These are phyloP conservation scores for Hanseniaspora nectarophila DNA, from an alignment of 805 yeast genomes.

Conservation along the genomic window DNA sequence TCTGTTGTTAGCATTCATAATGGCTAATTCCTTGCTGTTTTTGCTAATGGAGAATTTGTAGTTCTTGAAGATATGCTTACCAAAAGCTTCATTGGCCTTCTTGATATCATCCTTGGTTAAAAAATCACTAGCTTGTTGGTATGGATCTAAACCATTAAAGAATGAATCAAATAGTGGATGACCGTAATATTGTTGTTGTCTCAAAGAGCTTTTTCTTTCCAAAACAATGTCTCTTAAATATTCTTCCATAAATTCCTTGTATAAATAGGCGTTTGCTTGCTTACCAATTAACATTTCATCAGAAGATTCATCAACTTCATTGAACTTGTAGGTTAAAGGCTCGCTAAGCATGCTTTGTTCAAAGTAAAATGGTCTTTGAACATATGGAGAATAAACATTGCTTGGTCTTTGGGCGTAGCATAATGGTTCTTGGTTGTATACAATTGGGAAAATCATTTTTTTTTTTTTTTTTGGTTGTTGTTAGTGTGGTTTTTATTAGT, in stretches of 20 bases:
- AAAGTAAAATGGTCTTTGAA: not conserved
- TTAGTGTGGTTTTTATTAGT: not conserved
- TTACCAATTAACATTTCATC: not conserved
- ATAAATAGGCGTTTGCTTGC: not conserved
- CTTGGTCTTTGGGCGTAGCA: not conserved
- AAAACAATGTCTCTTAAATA: not conserved
- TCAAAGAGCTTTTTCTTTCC: not conserved
- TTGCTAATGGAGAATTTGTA: constrained; percentile 10
- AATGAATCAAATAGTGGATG: not conserved
- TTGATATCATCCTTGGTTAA: constrained; percentile 1
- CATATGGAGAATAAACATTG: not conserved
- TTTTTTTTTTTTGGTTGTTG: not conserved
- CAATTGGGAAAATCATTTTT: not conserved
- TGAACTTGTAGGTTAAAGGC: not conserved
- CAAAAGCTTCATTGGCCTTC: constrained; percentile 10
- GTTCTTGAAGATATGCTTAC: constrained; percentile 2
- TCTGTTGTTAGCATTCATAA: not conserved
- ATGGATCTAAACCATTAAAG: not conserved
- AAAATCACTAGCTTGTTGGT: not conserved
- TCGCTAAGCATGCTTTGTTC: not conserved
- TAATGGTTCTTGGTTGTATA: not conserved
- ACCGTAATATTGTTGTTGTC: not conserved
- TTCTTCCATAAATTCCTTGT: not conserved
- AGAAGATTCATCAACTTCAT: not conserved
- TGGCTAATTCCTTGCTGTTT: constrained; percentile 3